A percentile compares a stretch with the other conserved stretches of the same genome.
phyloP scores from a whole-genome alignment of 2,329 filamentous ascomycete species.

The Claviceps humidiphila region DNA sequence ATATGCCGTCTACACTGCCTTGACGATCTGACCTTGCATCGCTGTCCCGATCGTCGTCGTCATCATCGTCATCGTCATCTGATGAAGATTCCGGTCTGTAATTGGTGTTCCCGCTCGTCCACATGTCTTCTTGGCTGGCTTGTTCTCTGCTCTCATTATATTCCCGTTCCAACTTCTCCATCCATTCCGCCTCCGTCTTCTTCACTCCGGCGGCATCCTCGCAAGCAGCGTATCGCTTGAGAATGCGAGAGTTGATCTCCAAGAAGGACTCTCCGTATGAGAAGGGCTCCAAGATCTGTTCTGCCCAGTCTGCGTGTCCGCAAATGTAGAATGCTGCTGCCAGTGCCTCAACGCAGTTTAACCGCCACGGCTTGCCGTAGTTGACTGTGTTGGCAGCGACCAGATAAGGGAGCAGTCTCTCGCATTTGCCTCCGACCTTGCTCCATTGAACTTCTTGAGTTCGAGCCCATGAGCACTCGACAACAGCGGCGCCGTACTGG shows the following conservation, averaged over 20 bases:
- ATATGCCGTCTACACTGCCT: conserved; percentile 40
- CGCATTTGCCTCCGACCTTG: conserved; percentile 86
- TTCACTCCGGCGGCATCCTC: conserved; percentile 72
- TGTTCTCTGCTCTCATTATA: conserved; percentile 67
- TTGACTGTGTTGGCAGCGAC: conserved; percentile 96
- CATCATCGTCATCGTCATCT: conserved; percentile 40
- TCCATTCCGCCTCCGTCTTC: conserved; percentile 73
- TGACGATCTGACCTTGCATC: conserved; percentile 23
- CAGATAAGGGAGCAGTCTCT: conserved; percentile 81
- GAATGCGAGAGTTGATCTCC: conserved; percentile 71
- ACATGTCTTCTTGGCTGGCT: conserved; percentile 63
- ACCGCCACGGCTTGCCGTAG: conserved; percentile 86
- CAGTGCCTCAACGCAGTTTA: conserved; percentile 93
- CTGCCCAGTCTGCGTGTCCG: conserved; percentile 81
- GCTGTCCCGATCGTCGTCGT: conserved; percentile 28
- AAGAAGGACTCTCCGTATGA: conserved; percentile 81
- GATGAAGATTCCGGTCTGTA: conserved; percentile 41
- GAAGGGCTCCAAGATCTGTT: conserved; percentile 69
- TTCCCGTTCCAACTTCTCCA: conserved; percentile 79
- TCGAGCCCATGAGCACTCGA: conserved; percentile 94
- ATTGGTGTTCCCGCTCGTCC: conserved; percentile 87
- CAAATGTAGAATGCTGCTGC: conserved; percentile 91
- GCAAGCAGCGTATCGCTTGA: conserved; percentile 78
- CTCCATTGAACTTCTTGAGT: conserved; percentile 83
- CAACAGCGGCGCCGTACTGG: conserved; percentile 83